Base-by-base conservation (phyloP, 2,329 filamentous ascomycete species). In the Colletotrichum euphorbiae region DNA sequence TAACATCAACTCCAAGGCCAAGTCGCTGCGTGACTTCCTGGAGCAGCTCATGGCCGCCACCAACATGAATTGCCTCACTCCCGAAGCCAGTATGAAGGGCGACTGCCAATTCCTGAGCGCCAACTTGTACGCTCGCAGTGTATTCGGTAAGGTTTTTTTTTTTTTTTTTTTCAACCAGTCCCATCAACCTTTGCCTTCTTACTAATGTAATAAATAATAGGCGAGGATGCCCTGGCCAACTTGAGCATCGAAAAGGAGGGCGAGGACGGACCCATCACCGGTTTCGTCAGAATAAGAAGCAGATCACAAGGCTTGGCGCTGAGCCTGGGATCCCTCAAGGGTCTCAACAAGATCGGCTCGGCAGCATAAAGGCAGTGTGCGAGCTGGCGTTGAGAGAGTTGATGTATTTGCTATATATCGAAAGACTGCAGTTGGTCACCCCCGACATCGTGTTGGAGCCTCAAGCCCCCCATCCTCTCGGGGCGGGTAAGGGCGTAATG, bases 1-100 rank as follows among this genome's bases (percentile, higher is more conserved):
- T 80, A 99, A 99, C 83, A 98, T 99, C 83, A 98, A 98, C 82
- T 97, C 93, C 71, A 98, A 98, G 85, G 93, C 93, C 73, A 97
- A 95, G 84, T 91, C 89, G 31, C 85, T 99, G 69, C 89, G 95
- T 56, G 93, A 97, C 19, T 99, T 99, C 88, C 83, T 99, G 71
- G 91, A 93, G 73, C 91, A 97, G 78, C 84, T 99, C 69, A 98
- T 98, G 96, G 93, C 94, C 70, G 95, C 92, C 79, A 99, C 96
- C 61, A 98, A 99, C 81, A 99, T 99, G 96, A 96, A 91, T 79
- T 99, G 96, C 80, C 83, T 99, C 75, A 99, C 96, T 6, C 96
- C 96, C 3, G 96, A 98, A 77, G 96, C 95, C 24, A 97, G 94
- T 69, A 87, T 99, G 79, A 95, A 97, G 85, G 96, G 96, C 59